phyloP scores from a whole-genome alignment of 495 filamentous ascomycete genomes.

The Neurospora pannonica region DNA sequence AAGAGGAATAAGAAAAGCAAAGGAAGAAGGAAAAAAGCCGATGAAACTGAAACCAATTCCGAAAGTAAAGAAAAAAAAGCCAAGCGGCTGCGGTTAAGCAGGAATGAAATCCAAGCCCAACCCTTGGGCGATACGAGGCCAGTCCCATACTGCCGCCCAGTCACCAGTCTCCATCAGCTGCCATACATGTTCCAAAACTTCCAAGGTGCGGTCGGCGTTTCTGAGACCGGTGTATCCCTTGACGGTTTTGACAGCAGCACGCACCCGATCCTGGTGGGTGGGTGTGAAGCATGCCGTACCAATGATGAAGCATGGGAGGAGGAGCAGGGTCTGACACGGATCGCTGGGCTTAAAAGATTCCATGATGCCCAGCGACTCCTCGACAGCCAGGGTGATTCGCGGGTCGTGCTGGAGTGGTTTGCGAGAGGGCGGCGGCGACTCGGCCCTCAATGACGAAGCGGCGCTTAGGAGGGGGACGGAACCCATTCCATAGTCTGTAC shows the following conservation, averaged over 20 bases:
- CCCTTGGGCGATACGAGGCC: conserved; percentile 68
- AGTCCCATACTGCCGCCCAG: conserved; percentile 75
- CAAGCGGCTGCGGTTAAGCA: conserved; percentile 12
- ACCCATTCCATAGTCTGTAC: neutral
- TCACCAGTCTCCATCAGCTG: conserved; percentile 66
- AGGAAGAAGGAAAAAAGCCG: neutral
- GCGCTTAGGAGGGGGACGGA: neutral
- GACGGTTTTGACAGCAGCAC: conserved; percentile 56
- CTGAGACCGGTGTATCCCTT: conserved; percentile 70
- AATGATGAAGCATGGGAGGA: conserved; percentile 82
- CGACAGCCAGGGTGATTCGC: conserved; percentile 64
- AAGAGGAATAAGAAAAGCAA: neutral
- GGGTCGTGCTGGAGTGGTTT: conserved; percentile 39
- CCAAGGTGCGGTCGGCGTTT: conserved; percentile 67
- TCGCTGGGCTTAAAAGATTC: conserved; percentile 50
- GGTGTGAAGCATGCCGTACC: conserved; percentile 73
- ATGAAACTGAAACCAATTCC: neutral
- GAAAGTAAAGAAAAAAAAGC: neutral
- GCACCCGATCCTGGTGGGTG: conserved; percentile 59
- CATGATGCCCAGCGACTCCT: conserved; percentile 61
- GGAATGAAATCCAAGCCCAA: conserved; percentile 76
- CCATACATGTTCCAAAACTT: conserved; percentile 77
- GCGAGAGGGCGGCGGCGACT: conserved; percentile 43
- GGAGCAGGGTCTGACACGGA: conserved; percentile 63
- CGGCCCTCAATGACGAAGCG: conserved; percentile 6